phyloP scores from a whole-genome alignment of 2,329 filamentous ascomycete genomes.

The Talaromyces sp. region DNA sequence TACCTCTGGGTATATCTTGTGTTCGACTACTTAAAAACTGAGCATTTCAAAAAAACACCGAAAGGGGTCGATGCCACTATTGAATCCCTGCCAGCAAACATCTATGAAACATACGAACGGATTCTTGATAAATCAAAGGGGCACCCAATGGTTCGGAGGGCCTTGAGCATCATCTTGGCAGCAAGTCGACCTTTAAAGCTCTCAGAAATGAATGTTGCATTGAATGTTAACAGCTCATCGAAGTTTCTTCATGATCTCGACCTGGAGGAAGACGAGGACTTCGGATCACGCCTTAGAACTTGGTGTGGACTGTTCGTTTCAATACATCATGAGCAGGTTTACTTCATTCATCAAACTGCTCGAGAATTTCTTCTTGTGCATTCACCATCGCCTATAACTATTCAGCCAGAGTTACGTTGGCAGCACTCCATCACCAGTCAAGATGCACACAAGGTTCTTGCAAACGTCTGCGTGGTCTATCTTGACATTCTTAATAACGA shows the following conservation, averaged over 20 bases:
- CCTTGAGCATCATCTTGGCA: slow-evolving; percentile 17
- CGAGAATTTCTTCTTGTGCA: slow-evolving; percentile 16
- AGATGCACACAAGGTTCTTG: neutral
- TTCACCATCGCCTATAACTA: neutral
- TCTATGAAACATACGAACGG: slow-evolving; percentile 27
- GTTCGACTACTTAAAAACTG: slow-evolving; percentile 25
- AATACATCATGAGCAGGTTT: slow-evolving; percentile 15
- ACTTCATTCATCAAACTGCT: slow-evolving; percentile 21
- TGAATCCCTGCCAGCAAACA: slow-evolving; percentile 19
- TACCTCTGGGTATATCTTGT: slow-evolving; percentile 38
- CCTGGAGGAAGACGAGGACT: neutral
- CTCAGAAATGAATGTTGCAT: slow-evolving; percentile 12
- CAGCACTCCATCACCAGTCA: neutral
- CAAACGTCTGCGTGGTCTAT: neutral
- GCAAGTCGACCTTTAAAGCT: slow-evolving; percentile 6
- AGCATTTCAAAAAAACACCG: neutral
- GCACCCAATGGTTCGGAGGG: slow-evolving; percentile 6
- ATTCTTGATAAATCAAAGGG: slow-evolving; percentile 15
- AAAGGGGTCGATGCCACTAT: slow-evolving; percentile 10
- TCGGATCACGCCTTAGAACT: slow-evolving; percentile 7
- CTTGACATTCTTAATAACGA: neutral
- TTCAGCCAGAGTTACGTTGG: neutral
- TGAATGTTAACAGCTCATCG: slow-evolving; percentile 10
- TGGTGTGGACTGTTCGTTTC: slow-evolving; percentile 17
- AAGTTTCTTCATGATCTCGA: slow-evolving; percentile 1